Evolutionary conservation across 352 stramenopile genomes (phyloP).

Genomic region (Lagenidium sp.): DNA sequence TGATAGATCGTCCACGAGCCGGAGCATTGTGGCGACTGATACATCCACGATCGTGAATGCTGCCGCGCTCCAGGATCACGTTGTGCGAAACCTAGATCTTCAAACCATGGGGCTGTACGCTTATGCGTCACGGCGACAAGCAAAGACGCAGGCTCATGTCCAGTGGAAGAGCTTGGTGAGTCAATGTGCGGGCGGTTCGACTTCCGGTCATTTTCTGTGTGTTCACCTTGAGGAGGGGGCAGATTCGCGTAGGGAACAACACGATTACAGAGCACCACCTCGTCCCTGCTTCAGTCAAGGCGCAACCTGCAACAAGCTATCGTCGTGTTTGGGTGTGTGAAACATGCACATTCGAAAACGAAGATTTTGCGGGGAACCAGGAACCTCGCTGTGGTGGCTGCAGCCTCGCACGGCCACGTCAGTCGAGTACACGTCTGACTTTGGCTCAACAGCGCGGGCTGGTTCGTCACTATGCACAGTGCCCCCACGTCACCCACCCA

Average conservation of each 20-base stretch:
- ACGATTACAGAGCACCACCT: too few relatives aligned
- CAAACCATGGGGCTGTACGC: background rate
- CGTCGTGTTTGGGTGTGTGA: conserved; percentile 71
- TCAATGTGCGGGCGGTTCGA: too few relatives aligned
- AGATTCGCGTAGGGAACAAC: too few relatives aligned
- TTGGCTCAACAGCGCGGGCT: conserved; percentile 69
- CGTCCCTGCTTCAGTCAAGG: too few relatives aligned
- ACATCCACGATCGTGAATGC: conserved; percentile 60
- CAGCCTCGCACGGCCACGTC: too few relatives aligned
- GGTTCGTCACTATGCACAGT: conserved; percentile 13
- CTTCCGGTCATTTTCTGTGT: too few relatives aligned
- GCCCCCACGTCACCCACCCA: background rate
- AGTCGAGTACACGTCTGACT: conserved; percentile 30
- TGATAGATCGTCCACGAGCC: too few relatives aligned
- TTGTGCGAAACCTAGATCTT: conserved; percentile 8
- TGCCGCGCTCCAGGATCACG: conserved; percentile 49
- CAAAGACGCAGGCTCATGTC: too few relatives aligned
- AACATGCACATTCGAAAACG: conserved; percentile 71
- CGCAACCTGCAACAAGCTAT: too few relatives aligned
- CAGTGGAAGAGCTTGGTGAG: too few relatives aligned
- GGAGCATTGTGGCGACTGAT: conserved; percentile 18
- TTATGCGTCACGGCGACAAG: background rate
- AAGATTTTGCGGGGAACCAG: conserved; percentile 14
- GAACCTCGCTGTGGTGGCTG: conserved; percentile 32
- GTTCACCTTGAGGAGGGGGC: too few relatives aligned